Evolutionary conservation across 441 rosid species (phyloP), one percentile per base, ranked within the genome.

Genomic region (Mallotus repandus): DNA sequence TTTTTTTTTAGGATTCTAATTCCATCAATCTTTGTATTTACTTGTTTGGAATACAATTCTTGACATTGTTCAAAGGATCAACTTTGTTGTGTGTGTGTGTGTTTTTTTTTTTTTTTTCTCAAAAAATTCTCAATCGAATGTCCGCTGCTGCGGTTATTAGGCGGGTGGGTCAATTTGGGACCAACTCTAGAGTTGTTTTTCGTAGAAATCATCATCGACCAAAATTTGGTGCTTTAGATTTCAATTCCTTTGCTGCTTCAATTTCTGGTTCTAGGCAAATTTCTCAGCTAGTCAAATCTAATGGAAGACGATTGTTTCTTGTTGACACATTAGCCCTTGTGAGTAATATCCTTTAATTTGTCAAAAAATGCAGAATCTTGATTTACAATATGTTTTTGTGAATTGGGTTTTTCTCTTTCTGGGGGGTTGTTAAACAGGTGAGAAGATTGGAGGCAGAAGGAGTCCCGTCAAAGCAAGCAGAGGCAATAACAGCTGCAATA

Each of bases 311-410:
- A 48, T 89, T 93, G 7, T 93, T 90, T 80, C 97, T 91, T 69
- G 96, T 95, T 21, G 92, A 95, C 69, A 93, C 99, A 8, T 74
- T 95, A 81, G 97, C 96, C 71, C 86, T 95, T 83, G 95, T 38
- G 41, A 38, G 41, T 91, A 85, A 78, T 69, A 29, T 15, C 59
- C 1, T 56, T 62, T n/a, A 38, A 38, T 38, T 38, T 38, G 41
- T 38, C 41, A 38, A 38, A 7, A 4, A 38, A 4, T 38, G 41
- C 41, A 38, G 7, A 38, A 38, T 41, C 21, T 25, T 62, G 45
- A 19, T 56, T 13, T 38, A 7, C 13, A 56, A 6, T 46, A 8
- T 19, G 55, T 18, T 46, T 70, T 25, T 10, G 3, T 72, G 22
- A 13, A 46, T 29, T 18, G 12, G 12, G 45, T 52, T 52, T 52